These are phyloP conservation scores for Leucaena leucocephala DNA, from an alignment of 306 rosid species.

Conservation along the genomic window DNA sequence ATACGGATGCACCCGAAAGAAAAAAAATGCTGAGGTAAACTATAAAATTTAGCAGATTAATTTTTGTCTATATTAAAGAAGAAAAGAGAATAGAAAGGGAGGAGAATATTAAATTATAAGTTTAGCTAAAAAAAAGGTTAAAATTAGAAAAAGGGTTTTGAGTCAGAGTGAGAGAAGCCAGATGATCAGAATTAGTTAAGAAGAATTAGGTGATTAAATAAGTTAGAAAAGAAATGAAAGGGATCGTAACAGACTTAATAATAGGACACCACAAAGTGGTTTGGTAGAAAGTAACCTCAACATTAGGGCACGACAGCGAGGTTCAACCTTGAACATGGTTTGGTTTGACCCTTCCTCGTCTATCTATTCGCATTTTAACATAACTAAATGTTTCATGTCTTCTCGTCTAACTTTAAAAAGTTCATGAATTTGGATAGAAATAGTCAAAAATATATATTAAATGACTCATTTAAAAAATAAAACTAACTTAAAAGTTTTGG, in stretches of 20 bases:
- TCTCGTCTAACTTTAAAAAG: background rate
- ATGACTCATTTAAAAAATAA: background rate
- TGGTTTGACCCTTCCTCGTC: background rate
- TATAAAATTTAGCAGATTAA: too few relatives aligned
- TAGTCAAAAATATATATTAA: too few relatives aligned
- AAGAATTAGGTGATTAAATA: background rate
- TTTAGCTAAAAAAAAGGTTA: background rate
- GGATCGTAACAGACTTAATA: background rate
- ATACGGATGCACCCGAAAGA: too few relatives aligned
- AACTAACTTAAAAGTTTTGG: too few relatives aligned
- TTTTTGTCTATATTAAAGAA: too few relatives aligned
- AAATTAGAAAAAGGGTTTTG: background rate
- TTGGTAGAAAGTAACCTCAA: conserved; percentile 32
- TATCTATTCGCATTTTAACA: background rate
- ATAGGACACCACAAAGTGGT: background rate
- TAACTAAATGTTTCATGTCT: background rate
- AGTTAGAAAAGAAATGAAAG: background rate
- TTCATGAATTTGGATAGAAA: background rate
- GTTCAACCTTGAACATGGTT: conserved; percentile 9
- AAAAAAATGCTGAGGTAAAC: too few relatives aligned
- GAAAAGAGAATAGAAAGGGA: background rate
- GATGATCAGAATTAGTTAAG: background rate
- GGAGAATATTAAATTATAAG: background rate
- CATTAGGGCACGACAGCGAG: conserved; percentile 17
- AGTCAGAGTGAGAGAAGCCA: background rate